Conservation (phyloP, 2,329 filamentous ascomycete genomes). For the Fusarium miscanthi region DNA sequence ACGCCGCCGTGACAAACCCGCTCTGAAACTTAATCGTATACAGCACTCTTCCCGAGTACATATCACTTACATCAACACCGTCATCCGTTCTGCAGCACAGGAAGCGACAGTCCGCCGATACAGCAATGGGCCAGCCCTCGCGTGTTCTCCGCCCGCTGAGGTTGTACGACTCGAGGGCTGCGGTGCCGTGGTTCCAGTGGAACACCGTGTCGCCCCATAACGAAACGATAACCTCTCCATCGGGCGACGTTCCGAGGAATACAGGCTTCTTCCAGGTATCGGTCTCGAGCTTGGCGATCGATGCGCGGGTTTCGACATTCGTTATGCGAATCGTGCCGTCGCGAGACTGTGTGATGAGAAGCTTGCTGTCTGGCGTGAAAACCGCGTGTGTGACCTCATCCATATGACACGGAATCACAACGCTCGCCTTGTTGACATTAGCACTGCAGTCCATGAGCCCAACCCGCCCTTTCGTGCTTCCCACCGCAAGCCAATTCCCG, state of each 20-base stretch:
- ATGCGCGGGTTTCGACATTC: slow-evolving; percentile 23
- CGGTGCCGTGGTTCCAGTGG: slow-evolving; percentile 48
- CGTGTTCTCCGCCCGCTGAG: slow-evolving; percentile 45
- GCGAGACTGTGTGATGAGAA: slow-evolving; percentile 42
- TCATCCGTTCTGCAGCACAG: slow-evolving; percentile 51
- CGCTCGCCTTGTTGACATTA: slow-evolving; percentile 25
- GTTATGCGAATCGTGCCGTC: slow-evolving; percentile 47
- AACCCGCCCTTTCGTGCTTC: slow-evolving; percentile 38
- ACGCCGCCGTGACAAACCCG: slow-evolving; percentile 48
- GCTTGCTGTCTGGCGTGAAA: slow-evolving; percentile 43
- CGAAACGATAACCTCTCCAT: slow-evolving; percentile 47
- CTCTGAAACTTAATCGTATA: slow-evolving; percentile 47
- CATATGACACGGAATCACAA: slow-evolving; percentile 37
- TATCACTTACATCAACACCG: slow-evolving; percentile 51
- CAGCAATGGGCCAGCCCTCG: slow-evolving; percentile 52
- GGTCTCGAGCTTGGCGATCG: slow-evolving; percentile 46
- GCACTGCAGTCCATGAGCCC: slow-evolving; percentile 36
- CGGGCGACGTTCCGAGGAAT: slow-evolving; percentile 44
- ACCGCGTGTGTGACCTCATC: slow-evolving; percentile 44
- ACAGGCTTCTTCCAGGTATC: slow-evolving; percentile 45
- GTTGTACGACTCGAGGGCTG: slow-evolving; percentile 47
- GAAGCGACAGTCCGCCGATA: slow-evolving; percentile 52
- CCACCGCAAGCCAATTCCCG: slow-evolving; percentile 40
- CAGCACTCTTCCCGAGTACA: slow-evolving; percentile 49
- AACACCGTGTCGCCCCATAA: slow-evolving; percentile 52